Base-by-base conservation (phyloP, 768 basidiomycete genomes). In the Lentinus brumalis region DNA sequence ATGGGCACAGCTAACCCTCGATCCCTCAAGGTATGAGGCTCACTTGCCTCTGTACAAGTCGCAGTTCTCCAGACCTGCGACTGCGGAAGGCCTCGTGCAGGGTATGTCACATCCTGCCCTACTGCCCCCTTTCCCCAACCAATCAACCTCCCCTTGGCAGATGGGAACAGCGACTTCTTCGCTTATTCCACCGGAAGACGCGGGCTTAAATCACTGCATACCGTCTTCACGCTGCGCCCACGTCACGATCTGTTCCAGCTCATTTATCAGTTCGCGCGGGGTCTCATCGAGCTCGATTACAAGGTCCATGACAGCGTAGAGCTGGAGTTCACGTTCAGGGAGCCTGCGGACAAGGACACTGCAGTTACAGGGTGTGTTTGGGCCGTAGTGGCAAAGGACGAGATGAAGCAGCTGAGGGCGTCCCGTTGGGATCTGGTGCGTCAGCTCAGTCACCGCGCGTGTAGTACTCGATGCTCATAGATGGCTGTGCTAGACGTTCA, bases 171-270 rank as follows among this genome's bases (percentile, higher is more conserved):
- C 3, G 92, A 94, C 76, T 90, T 86, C 70, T 91, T 93, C 78
- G 81, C 82, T 70, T 97, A 91, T 76, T 92, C 92, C 44, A 94
- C 94, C 2, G 95, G 95, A 56, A 79, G 95, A 61, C 88, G 90
- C 60, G 86, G 85, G 65, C 71, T 94, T 57, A 76, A 83, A 30
- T 90, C 89, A 32, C 79, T 95, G 55, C 94, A 96, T 78, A 86
- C 90, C 52, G 81, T 90, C 67, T 82, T 95, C 73, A 79, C 85
- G 47, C 81, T 96, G 62, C 78, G 84, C 47, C 94, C 95, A 61
- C 86, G 90, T 71, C 95, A 97, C 74, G 94, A 96, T 75, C 73
- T 91, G 39, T 72, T 89, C 61, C 88, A 91, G 66, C 74, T 81
- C 62, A 57, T 84, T 35, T 86, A 83, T 75, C 87, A 93, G 67